Evolutionary conservation across 345 rosid genomes (phyloP), one percentile per base, ranked within the genome.

Genomic region (Laguncularia racemosa): DNA sequence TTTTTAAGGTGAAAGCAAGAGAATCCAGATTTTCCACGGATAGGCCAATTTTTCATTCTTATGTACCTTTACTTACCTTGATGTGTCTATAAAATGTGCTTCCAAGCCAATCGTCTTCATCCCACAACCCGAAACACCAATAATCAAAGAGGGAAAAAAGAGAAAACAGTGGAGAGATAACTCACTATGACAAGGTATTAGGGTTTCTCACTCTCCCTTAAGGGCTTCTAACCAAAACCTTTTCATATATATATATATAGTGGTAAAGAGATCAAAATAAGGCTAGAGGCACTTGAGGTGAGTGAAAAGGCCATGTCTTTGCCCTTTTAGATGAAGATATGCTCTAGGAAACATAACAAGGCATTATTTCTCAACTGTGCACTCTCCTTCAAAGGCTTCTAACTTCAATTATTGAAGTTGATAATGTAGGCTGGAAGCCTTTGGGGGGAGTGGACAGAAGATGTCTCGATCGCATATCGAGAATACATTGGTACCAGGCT

Each of bases 201-300:
- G 46, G 59, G 45, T 67, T 78, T 68, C 56, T 55, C 73, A 50
- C 17, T 69, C 83, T 54, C 75, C 79, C 74, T 51, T 79, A 60
- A 60, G 77, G 57, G 77, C 82, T 50, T 59, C 79, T 55, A 48
- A 16, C 57, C 50, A 46, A n/a, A 2, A 52, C 16, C 51, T 20
- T 17, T 1, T 23, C 45, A 13, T 0, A 2, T 4, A 45, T 8
- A 26, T 9, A 16, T 21, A 45, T 33, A 16, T 33, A 33, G 28
- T 33, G 40, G 40, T 1, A 33, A 44, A 48, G 10, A 12, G 45
- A 18, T n/a, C n/a, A n/a, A 23, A 23, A 23, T 6, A 23, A 59
- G 62, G 56, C 23, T 49, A 60, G 79, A 67, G 72, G 75, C 68
- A 44, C 56, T 63, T 56, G 71, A 53, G 76, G 82, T 66, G 82